Base-by-base conservation (phyloP, 306 rosid species). In the Castanopsis chinensis region DNA sequence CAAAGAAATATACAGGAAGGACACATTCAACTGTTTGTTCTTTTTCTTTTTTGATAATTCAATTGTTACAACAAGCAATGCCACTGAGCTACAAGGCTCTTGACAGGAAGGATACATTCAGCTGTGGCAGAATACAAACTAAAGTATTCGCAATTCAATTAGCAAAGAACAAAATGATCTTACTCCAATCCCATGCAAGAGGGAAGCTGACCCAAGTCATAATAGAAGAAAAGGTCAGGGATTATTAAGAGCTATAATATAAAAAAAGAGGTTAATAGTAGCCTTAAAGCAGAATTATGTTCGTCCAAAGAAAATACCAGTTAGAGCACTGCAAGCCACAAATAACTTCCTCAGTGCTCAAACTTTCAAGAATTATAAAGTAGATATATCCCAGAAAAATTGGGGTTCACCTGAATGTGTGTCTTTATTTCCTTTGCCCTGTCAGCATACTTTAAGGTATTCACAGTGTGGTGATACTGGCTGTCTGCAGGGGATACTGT, bases 341-440 rank as follows among this genome's bases (percentile, higher is more conserved):
- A 67, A 19, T 28, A 7, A 35, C 11, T 2, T 67, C n/a, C 41
- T 14, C 23, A 35, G 27, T 19, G 52, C 25, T 19, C 21, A 32
- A 4, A 49, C 72, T 67, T 21, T 63, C 58, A 9, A 75, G 58
- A 59, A 41, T 18, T 19, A 45, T 67, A 63, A 23, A 23, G 14
- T 17, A 64, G 9, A 74, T 33, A 43, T 53, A 54, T 60, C 15
- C 45, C 19, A 25, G 14, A 10, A 14, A 21, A 54, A 65, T 64
- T 43, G 58, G 55, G 75, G 69, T 72, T 76, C 63, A 87, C 93
- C 93, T 87, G 93, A 55, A 89, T 86, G 74, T 89, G 91, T 63
- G 91, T 89, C 85, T 87, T 89, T 81, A 87, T 89, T 78, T 89
- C 93, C 85, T 89, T 89, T 27, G 93, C 93, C 68, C 91, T 83